These are phyloP conservation scores for Didymella pinodella DNA, from an alignment of 2,329 filamentous ascomycete genomes.

Conservation along the genomic window DNA sequence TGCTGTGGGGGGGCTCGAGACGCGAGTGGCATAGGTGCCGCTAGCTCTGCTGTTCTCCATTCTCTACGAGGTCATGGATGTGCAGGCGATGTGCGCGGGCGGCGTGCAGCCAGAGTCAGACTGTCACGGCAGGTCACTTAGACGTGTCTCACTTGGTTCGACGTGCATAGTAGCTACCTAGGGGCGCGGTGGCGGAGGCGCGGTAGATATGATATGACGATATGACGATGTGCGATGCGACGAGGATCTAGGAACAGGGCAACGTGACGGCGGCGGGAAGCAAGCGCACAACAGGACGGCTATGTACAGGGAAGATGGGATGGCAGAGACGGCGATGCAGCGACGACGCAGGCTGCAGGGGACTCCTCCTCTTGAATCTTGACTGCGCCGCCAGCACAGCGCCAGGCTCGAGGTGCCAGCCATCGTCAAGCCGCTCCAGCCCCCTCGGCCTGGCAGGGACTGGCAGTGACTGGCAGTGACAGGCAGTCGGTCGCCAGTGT, in stretches of 20 bases:
- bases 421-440: constrained; percentile 17
- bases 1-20: constrained; percentile 26
- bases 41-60: constrained; percentile 43
- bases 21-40: constrained; percentile 22
- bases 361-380: constrained; percentile 27
- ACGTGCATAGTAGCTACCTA: constrained; percentile 37
- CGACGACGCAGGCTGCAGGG: constrained; percentile 10
- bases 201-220: neutral
- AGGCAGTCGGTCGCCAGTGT: too few relatives aligned
- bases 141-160: constrained; percentile 23
- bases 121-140: constrained; percentile 32
- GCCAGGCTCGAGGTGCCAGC: constrained; percentile 22
- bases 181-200: constrained; percentile 18
- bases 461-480: too few relatives aligned
- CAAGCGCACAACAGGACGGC: constrained; percentile 13
- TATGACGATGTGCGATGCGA: neutral
- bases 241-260: constrained; percentile 15
- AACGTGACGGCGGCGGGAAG: constrained; percentile 18
- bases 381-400: constrained; percentile 30
- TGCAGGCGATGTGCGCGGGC: constrained; percentile 24
- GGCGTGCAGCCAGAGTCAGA: constrained; percentile 26
- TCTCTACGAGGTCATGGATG: constrained; percentile 32
- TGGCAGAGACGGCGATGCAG: constrained; percentile 2
- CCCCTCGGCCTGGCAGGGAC: neutral
- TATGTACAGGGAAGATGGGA: constrained; percentile 34